Percentiles rank a stretch among this genome's conserved stretches.
phyloP scores from a whole-genome alignment of 2,329 filamentous ascomycete species.

The Capronia epimyces region DNA sequence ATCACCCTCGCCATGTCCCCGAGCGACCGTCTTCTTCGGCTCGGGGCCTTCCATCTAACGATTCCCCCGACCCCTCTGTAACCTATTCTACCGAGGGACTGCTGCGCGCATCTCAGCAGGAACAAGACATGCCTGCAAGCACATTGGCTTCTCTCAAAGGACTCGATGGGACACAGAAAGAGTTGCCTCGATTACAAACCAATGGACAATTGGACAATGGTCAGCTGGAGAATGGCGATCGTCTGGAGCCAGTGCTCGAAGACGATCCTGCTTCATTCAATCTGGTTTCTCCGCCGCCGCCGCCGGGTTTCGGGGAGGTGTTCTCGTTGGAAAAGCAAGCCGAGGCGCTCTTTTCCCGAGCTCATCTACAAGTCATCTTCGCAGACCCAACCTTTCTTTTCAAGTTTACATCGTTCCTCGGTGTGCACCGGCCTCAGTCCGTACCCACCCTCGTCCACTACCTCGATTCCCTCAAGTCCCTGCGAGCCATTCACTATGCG shows the following conservation, averaged over 20 bases:
- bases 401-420: conserved; percentile 63
- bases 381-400: conserved; percentile 57
- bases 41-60: conserved; percentile 1
- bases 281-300: conserved; percentile 33
- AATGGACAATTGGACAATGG: conserved; percentile 14
- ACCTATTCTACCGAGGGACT: conserved; percentile 14
- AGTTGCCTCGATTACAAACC: conserved; percentile 21
- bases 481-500: conserved; percentile 65
- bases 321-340: conserved; percentile 59
- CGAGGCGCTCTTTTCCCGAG: conserved; percentile 59
- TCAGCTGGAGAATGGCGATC: conserved; percentile 16
- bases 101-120: conserved; percentile 7
- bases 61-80: conserved; percentile 10
- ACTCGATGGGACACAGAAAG: conserved; percentile 6
- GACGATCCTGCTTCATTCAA: conserved; percentile 36
- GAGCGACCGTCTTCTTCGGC: conserved; percentile 8
- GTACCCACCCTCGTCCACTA: conserved; percentile 65
- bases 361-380: conserved; percentile 63
- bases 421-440: conserved; percentile 54
- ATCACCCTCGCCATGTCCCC: conserved; percentile 11
- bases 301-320: conserved; percentile 29
- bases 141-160: conserved; percentile 9
- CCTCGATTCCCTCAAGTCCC: conserved; percentile 63
- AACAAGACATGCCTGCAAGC: conserved; percentile 5
- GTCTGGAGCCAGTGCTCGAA: conserved; percentile 25